Percentiles rank a stretch among this genome's conserved stretches.
Conservation (phyloP, 805 yeast species). For the Spathaspora hagerdaliae region DNA sequence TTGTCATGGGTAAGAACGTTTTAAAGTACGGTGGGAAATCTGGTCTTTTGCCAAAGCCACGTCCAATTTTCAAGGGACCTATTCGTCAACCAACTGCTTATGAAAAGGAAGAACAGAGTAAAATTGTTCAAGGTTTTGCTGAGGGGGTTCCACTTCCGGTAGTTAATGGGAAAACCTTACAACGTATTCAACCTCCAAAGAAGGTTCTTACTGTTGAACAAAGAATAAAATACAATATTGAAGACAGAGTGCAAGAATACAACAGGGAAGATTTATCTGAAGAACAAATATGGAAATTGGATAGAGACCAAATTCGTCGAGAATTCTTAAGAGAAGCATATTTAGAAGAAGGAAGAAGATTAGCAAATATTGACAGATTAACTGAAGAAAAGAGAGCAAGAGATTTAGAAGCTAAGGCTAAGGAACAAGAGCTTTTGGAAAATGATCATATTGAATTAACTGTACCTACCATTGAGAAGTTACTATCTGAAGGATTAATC, state of each 20-base stretch:
- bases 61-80: constrained; percentile 72
- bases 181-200: constrained; percentile 52
- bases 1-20: constrained; percentile 46
- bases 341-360: constrained; percentile 47
- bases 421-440: constrained; percentile 33
- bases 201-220: constrained; percentile 56
- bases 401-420: constrained; percentile 18
- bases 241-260: constrained; percentile 33
- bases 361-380: constrained; percentile 33
- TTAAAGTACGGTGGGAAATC: constrained; percentile 60
- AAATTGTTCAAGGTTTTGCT: constrained; percentile 63
- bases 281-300: constrained; percentile 44
- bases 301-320: constrained; percentile 66
- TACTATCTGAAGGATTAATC: constrained; percentile 66
- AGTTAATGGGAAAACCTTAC: constrained; percentile 40
- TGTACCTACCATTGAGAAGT: constrained; percentile 68
- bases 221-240: constrained; percentile 49
- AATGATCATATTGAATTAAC: constrained; percentile 39
- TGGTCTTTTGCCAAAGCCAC: constrained; percentile 77
- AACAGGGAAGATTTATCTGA: constrained; percentile 27
- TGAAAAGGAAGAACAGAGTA: constrained; percentile 38
- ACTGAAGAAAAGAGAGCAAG: constrained; percentile 21
- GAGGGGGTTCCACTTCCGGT: constrained; percentile 65
- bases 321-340: constrained; percentile 64
- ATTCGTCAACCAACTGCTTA: constrained; percentile 46